Evolutionary conservation across 495 filamentous ascomycete species (phyloP).

Genomic region (Penicillium herquei): DNA sequence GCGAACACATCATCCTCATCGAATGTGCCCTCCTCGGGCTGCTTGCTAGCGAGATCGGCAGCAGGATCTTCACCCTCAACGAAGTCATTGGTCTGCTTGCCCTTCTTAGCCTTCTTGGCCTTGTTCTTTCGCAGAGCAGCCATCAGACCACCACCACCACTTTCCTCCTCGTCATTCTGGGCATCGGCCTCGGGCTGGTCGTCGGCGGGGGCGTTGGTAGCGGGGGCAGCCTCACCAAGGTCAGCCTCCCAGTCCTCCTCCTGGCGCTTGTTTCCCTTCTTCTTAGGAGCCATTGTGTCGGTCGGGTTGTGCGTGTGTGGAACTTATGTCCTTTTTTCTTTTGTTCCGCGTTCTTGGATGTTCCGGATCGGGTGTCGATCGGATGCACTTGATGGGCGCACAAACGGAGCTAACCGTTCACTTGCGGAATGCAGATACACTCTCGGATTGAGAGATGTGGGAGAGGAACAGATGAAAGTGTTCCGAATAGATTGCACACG

Average conservation of each 20-base stretch:
- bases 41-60: constrained; percentile 61
- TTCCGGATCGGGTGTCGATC: constrained; percentile 20
- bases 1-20: constrained; percentile 83
- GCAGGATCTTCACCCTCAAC: constrained; percentile 67
- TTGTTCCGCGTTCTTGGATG: constrained; percentile 2
- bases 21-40: constrained; percentile 78
- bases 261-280: constrained; percentile 85
- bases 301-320: not conserved
- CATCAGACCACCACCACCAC: constrained; percentile 71
- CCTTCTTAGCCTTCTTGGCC: constrained; percentile 92
- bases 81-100: constrained; percentile 67
- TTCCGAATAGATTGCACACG: constrained; percentile 7
- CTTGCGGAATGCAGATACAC: constrained; percentile 15
- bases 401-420: constrained; percentile 37
- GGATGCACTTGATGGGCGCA: constrained; percentile 23
- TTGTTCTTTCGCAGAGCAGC: constrained; percentile 84
- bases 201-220: constrained; percentile 47
- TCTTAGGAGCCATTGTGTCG: constrained; percentile 79
- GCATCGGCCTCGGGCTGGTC: constrained; percentile 39
- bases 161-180: constrained; percentile 49
- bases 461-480: constrained; percentile 10
- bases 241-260: constrained; percentile 96
- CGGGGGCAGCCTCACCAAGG: constrained; percentile 72
- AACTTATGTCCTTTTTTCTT: constrained; percentile 1
- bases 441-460: constrained; percentile 12